Evolutionary conservation across 805 yeast species (phyloP).

Genomic region (Saturnispora mendoncae): DNA sequence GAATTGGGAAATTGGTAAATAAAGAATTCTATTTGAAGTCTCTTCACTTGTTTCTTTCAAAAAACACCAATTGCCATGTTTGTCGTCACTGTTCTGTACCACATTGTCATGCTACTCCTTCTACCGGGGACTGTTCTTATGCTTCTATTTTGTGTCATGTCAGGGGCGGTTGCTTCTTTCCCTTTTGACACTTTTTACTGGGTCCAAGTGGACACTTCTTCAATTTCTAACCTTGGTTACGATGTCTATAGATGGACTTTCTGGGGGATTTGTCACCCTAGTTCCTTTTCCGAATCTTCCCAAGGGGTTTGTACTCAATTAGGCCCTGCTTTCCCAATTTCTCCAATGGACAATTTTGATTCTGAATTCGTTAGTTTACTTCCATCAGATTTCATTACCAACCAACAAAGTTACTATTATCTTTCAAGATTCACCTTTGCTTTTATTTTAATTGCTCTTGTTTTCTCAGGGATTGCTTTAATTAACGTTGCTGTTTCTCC

Average conservation of each 20-base stretch:
- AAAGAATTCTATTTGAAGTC: too few species aligned
- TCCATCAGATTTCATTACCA: constrained; percentile 44
- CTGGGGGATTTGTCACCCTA: constrained; percentile 63
- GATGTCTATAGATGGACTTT: constrained; percentile 65
- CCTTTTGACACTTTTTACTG: constrained; percentile 64
- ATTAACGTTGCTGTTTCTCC: constrained; percentile 46
- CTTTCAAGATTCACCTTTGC: constrained; percentile 60
- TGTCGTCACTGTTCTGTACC: background rate
- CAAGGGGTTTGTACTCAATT: constrained; percentile 31
- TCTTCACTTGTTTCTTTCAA: background rate
- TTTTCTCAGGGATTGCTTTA: constrained; percentile 55
- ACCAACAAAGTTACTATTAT: constrained; percentile 53
- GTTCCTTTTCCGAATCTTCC: constrained; percentile 17
- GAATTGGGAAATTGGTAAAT: background rate
- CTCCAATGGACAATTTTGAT: constrained; percentile 66
- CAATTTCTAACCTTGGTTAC: constrained; percentile 38
- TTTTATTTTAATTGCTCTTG: constrained; percentile 49
- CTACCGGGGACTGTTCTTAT: constrained; percentile 42
- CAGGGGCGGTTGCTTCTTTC: constrained; percentile 50
- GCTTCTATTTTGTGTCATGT: constrained; percentile 49
- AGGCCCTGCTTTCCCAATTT: constrained; percentile 65
- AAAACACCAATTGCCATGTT: too few species aligned
- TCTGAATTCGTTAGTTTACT: constrained; percentile 35
- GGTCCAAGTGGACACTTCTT: constrained; percentile 60
- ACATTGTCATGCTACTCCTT: constrained; percentile 25